Conservation (phyloP, 23 red algal genomes). For the Gracilaria domingensis region DNA sequence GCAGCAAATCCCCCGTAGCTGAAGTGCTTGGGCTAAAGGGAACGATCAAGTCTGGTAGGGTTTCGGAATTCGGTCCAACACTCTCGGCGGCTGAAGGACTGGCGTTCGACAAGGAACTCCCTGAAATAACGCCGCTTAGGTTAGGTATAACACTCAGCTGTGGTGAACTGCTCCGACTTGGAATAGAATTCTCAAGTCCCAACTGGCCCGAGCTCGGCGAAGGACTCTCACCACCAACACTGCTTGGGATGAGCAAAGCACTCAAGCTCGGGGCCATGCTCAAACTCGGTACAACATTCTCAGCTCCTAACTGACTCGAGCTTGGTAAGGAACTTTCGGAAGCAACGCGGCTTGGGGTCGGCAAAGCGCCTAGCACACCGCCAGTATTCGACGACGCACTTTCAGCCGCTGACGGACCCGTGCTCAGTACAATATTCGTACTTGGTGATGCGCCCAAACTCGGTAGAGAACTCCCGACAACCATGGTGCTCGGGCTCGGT, state of each 20-base stretch:
- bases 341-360: neutral
- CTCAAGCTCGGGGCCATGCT: neutral
- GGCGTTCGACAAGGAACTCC: too few relatives aligned
- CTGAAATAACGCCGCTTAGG: too few relatives aligned
- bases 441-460: neutral
- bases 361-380: neutral
- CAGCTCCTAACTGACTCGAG: too few relatives aligned
- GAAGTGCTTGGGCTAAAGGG: neutral
- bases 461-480: neutral
- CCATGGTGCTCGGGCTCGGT: neutral
- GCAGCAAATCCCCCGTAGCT: too few relatives aligned
- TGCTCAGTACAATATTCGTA: neutral
- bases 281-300: neutral
- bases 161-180: too few relatives aligned
- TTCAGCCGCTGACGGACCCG: neutral
- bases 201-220: too few relatives aligned
- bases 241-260: too few relatives aligned
- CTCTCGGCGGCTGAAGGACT: too few relatives aligned
- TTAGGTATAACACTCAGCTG: too few relatives aligned
- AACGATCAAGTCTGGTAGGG: too few relatives aligned
- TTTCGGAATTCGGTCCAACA: neutral
- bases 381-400: neutral
- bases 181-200: too few relatives aligned
- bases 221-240: too few relatives aligned
- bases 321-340: neutral